Percentiles rank a stretch among this genome's conserved stretches.
phyloP scores from a whole-genome alignment of 441 rosid genomes.

The Aleurites moluccanus region DNA sequence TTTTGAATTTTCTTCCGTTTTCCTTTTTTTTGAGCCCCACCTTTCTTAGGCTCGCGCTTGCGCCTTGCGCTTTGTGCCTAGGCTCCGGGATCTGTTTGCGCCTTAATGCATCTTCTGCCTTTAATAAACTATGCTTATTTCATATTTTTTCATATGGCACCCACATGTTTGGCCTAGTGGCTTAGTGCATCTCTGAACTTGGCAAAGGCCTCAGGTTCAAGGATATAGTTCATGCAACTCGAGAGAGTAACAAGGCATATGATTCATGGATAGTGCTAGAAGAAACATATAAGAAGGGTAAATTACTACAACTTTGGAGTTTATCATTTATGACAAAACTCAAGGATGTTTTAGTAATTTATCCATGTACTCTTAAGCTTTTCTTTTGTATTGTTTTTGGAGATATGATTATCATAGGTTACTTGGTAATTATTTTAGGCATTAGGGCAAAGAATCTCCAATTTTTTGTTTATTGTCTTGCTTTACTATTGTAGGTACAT shows the following conservation, averaged over 20 bases:
- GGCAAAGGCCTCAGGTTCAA: no score
- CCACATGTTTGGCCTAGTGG: neutral
- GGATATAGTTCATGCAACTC: no score
- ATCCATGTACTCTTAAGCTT: neutral
- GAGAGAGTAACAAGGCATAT: neutral
- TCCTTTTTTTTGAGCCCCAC: no score
- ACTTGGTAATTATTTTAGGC: neutral
- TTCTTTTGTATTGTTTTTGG: neutral
- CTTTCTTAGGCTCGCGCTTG: no score
- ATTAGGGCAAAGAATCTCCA: neutral
- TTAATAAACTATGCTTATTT: neutral
- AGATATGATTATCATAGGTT: neutral
- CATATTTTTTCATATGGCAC: neutral
- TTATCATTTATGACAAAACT: no score
- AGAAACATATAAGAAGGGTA: neutral
- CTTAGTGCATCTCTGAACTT: no score
- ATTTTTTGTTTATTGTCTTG: neutral
- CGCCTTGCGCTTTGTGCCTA: no score
- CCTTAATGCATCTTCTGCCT: no score
- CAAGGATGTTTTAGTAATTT: no score
- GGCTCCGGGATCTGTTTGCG: no score
- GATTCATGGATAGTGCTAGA: neutral
- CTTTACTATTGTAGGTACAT: slow-evolving; percentile 45
- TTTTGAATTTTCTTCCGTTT: no score
- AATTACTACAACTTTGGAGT: no score